Percentiles rank a stretch among this genome's conserved stretches.
phyloP scores from a whole-genome alignment of 192 early-diverging fungal species.

The Phlyctochytrium planicorne region DNA sequence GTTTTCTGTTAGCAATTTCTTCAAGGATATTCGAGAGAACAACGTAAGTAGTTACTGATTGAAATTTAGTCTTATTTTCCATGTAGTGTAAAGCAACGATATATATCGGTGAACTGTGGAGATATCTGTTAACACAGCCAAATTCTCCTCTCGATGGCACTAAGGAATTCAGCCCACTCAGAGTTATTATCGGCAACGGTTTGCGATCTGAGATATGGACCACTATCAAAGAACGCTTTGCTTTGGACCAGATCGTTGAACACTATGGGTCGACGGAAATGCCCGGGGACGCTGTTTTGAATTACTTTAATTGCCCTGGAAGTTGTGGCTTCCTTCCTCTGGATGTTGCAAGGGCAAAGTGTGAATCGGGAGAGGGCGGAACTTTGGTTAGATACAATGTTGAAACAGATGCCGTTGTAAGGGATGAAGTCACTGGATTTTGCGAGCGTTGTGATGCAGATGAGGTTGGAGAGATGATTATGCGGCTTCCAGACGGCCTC shows the following conservation, averaged over 20 bases:
- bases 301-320: background rate
- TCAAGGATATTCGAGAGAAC: slow-evolving; percentile 20
- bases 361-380: background rate
- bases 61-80: background rate
- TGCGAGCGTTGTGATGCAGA: slow-evolving; percentile 44
- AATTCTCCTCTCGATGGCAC: slow-evolving; percentile 25
- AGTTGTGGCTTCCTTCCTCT: background rate
- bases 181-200: slow-evolving; percentile 65
- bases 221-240: slow-evolving; percentile 60
- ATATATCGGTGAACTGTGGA: slow-evolving; percentile 51
- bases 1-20: background rate
- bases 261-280: slow-evolving; percentile 66
- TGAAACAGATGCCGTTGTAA: slow-evolving; percentile 50
- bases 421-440: slow-evolving; percentile 42
- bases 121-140: slow-evolving; percentile 60
- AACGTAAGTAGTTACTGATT: background rate
- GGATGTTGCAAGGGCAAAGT: background rate
- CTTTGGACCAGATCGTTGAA: slow-evolving; percentile 58
- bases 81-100: background rate
- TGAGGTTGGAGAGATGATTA: slow-evolving; percentile 62
- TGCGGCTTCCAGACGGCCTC: slow-evolving; percentile 30
- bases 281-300: background rate
- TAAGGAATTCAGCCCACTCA: slow-evolving; percentile 47
- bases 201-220: slow-evolving; percentile 69
- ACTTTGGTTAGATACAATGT: slow-evolving; percentile 53